Evolutionary conservation across 352 stramenopile genomes (phyloP).

Genomic region (Pythium coloratum): DNA sequence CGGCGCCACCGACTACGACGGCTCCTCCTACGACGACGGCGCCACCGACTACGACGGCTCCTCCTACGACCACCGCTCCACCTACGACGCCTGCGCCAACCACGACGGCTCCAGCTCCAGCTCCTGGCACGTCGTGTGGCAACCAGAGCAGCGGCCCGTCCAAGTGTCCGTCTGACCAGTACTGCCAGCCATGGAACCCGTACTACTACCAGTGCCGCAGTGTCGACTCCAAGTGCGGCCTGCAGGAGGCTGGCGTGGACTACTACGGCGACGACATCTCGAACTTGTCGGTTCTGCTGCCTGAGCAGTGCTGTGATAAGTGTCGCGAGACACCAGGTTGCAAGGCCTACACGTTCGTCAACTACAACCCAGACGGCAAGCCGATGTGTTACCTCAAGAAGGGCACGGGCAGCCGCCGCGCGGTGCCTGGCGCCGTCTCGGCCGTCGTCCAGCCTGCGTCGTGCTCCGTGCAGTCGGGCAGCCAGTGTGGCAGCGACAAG

Average conservation of each 20-base stretch:
- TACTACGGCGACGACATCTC: constrained; percentile 26
- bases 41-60: not conserved
- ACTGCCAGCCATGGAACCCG: constrained; percentile 55
- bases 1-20: not conserved
- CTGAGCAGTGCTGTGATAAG: constrained; percentile 25
- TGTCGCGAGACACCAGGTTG: constrained; percentile 20
- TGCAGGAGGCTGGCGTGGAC: constrained; percentile 13
- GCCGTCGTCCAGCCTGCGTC: constrained; percentile 12
- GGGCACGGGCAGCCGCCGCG: constrained; percentile 3
- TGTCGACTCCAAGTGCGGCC: constrained; percentile 17
- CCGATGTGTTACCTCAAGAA: constrained; percentile 28
- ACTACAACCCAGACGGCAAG: constrained; percentile 20
- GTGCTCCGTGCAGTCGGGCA: constrained; percentile 10
- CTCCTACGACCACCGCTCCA: not conserved
- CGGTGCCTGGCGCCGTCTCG: constrained; percentile 24
- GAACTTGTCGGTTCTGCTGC: constrained; percentile 15
- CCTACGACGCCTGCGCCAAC: constrained; percentile 5
- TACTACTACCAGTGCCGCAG: constrained; percentile 46
- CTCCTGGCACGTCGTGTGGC: constrained; percentile 9
- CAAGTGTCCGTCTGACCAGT: constrained; percentile 20
- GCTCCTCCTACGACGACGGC: not conserved
- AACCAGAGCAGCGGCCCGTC: not conserved
- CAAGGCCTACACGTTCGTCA: constrained; percentile 29
- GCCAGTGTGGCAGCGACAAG: constrained; percentile 23
- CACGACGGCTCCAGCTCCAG: constrained; percentile 3